These are phyloP conservation scores for Zymoseptoria tritici DNA, from an alignment of 2,329 filamentous ascomycete genomes.

Conservation along the genomic window DNA sequence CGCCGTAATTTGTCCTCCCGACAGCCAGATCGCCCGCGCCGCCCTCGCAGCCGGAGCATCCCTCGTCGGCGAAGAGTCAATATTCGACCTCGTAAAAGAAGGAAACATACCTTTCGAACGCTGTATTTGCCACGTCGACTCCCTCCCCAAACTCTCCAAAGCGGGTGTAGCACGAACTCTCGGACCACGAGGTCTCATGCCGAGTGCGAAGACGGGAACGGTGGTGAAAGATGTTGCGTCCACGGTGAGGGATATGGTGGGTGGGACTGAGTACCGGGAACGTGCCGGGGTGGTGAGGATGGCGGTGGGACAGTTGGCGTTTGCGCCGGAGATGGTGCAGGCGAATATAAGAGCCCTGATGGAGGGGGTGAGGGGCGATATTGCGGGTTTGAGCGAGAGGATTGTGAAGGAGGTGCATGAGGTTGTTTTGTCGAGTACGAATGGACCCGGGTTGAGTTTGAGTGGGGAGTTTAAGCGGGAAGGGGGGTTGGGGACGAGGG, in stretches of 20 bases:
- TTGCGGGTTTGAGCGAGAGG: conserved; percentile 55
- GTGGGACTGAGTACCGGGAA: conserved; percentile 82
- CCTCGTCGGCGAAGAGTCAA: conserved; percentile 73
- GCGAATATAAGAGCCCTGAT: conserved; percentile 77
- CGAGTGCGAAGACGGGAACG: conserved; percentile 77
- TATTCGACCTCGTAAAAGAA: conserved; percentile 71
- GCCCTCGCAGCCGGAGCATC: conserved; percentile 72
- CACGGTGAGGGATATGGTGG: conserved; percentile 74
- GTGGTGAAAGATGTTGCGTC: conserved; percentile 71
- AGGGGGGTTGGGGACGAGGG: conserved; percentile 43
- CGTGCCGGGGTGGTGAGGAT: conserved; percentile 74
- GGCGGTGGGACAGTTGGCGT: conserved; percentile 83
- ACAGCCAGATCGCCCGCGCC: conserved; percentile 63
- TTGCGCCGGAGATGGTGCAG: conserved; percentile 78
- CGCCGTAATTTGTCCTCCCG: conserved; percentile 83
- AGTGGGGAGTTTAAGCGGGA: conserved; percentile 67
- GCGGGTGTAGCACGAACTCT: conserved; percentile 72
- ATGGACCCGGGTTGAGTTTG: conserved; percentile 78
- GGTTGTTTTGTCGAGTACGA: conserved; percentile 76
- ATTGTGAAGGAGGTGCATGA: conserved; percentile 67
- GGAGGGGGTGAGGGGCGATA: conserved; percentile 69
- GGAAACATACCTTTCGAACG: conserved; percentile 82
- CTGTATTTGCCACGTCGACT: conserved; percentile 76
- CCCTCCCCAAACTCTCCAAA: conserved; percentile 70
- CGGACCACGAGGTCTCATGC: conserved; percentile 89